These are phyloP conservation scores for Fusarium pseudonygamai DNA, from an alignment of 2,329 filamentous ascomycete genomes.

Conservation along the genomic window DNA sequence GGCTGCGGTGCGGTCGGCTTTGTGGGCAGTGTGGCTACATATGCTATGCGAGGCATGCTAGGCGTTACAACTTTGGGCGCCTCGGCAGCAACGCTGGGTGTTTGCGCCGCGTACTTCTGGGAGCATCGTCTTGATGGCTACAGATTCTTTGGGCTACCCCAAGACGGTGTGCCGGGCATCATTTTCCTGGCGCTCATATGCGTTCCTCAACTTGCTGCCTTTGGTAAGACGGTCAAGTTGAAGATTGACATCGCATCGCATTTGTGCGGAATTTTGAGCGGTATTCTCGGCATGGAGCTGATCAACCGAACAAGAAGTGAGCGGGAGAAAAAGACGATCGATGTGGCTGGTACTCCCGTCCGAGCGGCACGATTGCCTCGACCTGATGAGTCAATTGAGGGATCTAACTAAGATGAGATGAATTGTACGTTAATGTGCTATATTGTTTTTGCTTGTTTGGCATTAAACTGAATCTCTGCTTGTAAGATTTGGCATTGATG, in stretches of 20 bases:
- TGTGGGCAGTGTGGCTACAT: conserved; percentile 63
- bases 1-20: conserved; percentile 67
- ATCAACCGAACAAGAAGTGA: conserved; percentile 38
- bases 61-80: conserved; percentile 69
- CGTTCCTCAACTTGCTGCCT: conserved; percentile 59
- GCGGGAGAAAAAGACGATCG: conserved; percentile 32
- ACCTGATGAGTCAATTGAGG: neutral
- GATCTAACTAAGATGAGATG: neutral
- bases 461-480: conserved; percentile 25
- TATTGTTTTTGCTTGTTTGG: conserved; percentile 14
- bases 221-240: conserved; percentile 54
- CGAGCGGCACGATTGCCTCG: neutral
- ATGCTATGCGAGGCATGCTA: conserved; percentile 58
- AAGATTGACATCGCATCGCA: conserved; percentile 63
- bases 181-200: conserved; percentile 62
- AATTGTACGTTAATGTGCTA: conserved; percentile 27
- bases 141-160: conserved; percentile 65
- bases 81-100: conserved; percentile 70
- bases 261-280: conserved; percentile 60
- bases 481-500: neutral
- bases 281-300: conserved; percentile 53
- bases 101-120: conserved; percentile 71
- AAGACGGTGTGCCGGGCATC: conserved; percentile 65
- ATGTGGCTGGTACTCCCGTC: neutral
- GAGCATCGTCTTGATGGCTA: conserved; percentile 65